phyloP scores from a whole-genome alignment of 1,139 yeast genomes.

The Yamadazyma atmosphaerica region DNA sequence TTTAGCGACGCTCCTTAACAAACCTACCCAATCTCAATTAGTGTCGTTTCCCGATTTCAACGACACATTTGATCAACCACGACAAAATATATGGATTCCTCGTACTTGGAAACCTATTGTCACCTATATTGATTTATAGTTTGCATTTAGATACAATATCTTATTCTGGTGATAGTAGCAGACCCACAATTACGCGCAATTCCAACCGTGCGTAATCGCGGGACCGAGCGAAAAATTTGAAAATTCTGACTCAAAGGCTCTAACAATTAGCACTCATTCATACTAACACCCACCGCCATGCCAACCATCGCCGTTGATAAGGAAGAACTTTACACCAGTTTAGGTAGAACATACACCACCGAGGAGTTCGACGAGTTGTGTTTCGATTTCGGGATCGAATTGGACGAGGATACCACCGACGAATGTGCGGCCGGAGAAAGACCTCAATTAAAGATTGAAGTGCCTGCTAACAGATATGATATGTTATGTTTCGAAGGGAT shows the following conservation, averaged over 20 bases:
- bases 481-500: slow-evolving; percentile 98
- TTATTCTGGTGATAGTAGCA: not conserved
- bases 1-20: not conserved
- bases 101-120: no score
- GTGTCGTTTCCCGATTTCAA: no score
- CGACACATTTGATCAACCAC: no score
- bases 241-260: slow-evolving; percentile 10
- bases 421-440: slow-evolving; percentile 80
- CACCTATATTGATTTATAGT: no score
- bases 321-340: slow-evolving; percentile 79
- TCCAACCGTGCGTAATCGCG: slow-evolving; percentile 1
- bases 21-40: no score
- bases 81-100: no score
- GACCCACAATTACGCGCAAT: not conserved
- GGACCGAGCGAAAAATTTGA: slow-evolving; percentile 3
- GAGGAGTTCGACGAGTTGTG: slow-evolving; percentile 96
- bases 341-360: slow-evolving; percentile 81
- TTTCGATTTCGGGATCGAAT: slow-evolving; percentile 95
- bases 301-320: slow-evolving; percentile 97
- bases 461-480: slow-evolving; percentile 98
- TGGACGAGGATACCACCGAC: slow-evolving; percentile 92
- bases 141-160: not conserved
- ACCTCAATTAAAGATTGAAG: slow-evolving; percentile 94
- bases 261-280: not conserved
- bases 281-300: slow-evolving; percentile 46